Base-by-base conservation (phyloP, 495 filamentous ascomycete genomes). In the Annulohypoxylon moriforme region DNA sequence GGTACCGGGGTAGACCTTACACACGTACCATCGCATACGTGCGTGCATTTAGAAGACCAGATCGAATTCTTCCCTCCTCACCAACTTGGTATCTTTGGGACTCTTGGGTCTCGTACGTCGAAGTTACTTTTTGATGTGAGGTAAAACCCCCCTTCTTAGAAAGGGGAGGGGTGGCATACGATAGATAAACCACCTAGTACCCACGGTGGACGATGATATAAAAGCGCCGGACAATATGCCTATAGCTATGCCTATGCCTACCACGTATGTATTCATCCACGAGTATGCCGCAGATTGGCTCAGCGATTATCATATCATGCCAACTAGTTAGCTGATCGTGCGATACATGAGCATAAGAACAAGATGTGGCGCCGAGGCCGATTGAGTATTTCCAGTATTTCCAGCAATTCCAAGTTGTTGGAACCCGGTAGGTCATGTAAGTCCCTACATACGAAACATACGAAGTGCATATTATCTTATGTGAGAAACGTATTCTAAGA, bases 1-100 rank as follows among this genome's bases (percentile, higher is more conserved):
- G 71, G 49, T 74, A 74, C 75, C 74, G 66, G 73, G 68, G 69
- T 68, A 49, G 68, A 59, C 73, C 70, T 72, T 69, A 63, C 62
- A 78, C 67, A 72, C 69, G 71, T 76, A 75, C 76, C 76, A 79
- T 76, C 67, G 75, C 75, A 77, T 79, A 72, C 69, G 70, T 68
- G 68, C 47, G 64, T 75, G 68, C 56, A 66, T 68, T 64, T 68
- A 42, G 71, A 73, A 69, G 71, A 31, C 66, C 65, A 60, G 65
- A 73, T 73, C 65, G 71, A 73, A 73, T 58, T 68, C 25, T 73
- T 65, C 61, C 70, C 61, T 73, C 61, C 57, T 73, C 33, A 29
- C 36, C 27, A 62, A 64, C 42, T 36, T 52, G 49, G 20, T 40
- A 13, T 55, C 27, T 16, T 29, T 34, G 14, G 22, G 49, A 13